Base-by-base conservation (phyloP, 2,329 filamentous ascomycete species). In the Trichoderma atroviride region DNA sequence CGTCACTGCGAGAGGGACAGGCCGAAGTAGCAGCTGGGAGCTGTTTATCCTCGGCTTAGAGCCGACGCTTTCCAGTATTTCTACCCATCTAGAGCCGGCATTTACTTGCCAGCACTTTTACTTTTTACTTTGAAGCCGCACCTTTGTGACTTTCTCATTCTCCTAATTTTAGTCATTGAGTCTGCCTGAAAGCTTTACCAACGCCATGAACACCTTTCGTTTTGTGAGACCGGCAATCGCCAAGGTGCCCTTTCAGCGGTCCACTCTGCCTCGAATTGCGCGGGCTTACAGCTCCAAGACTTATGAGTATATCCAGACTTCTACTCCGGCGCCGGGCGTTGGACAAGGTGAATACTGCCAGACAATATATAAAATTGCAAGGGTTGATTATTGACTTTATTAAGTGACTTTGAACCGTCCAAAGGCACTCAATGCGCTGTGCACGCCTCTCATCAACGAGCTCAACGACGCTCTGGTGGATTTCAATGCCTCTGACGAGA, bases 341-440 rank as follows among this genome's bases (percentile, higher is more conserved):
- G 93, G 92, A 2, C 87, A 97, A 83, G 92, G 95, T 97, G 31
- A 58, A 14, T 86, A 57, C 27, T 47, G 6, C 61, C 24, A 55
- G 71, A 62, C 62, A 0, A 50, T 3, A 5, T 14, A 14, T 0
- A 5, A 24, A 19, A 29, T 27, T 1, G 1, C 3, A 35, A 14
- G 2, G 10, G 27, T 5, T 37, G 3, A n/a, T 37, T 64, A 69
- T 22, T 33, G n/a, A 59, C 6, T 19, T 68, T 50, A 68, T 68
- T 47, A 70, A 97, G 95, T 98, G 77, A 96, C 94, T 16, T 85
- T 99, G 73, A 93, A 96, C 86, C 92, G 96, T 56, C 96, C 96
- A 72, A 97, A 96, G 85, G 94, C 95, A 56, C 89, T 97, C 77
- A 99, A 99, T 80, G 96, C 96, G 57, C 89, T 99, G 73, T 95